Base-by-base conservation (phyloP, 345 rosid genomes). In the Populus davidiana region DNA sequence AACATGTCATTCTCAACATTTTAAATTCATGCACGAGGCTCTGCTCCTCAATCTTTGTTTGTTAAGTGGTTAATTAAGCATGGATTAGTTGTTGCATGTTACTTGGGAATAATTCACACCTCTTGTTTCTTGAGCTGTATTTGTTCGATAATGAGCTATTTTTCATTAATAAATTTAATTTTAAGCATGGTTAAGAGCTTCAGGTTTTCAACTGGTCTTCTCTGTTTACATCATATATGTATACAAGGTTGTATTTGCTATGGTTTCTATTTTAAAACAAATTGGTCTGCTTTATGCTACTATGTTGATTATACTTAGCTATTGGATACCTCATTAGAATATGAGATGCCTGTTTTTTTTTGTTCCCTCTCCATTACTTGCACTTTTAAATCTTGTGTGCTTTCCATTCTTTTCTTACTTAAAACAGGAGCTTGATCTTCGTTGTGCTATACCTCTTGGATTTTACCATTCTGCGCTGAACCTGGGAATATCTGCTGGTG, bases 361-460 rank as follows among this genome's bases (percentile, higher is more conserved):
- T 38, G 18, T 31, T 36, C 13, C 25, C 20, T 18, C 39, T 71
- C 33, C 11, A 17, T 63, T 74, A 2, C 31, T 21, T 27, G 6
- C n/a, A 11, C 2, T 5, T 64, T 64, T 31, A 64, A 6, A 9
- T 31, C 5, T 27, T 10, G 47, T 21, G 17, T 31, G 49, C 5
- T 29, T 47, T 71, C 74, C 39, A 23, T 64, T 66, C 18, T 59
- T 38, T 52, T 61, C 21, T 68, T 70, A 39, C 72, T 70, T 76
- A 38, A 59, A 43, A 70, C 90, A 95, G 99, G 99, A 91, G 70
- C 43, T 92, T n/a, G 98, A 93, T 84, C 86, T 93, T 50, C 97
- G 95, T 18, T 93, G 75, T 79, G 95, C 95, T 78, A 76, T 93
- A 54, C 97, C 99, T 16, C 86, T 96, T 31, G 98, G 97, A 66